A percentile compares a stretch with the other conserved stretches of the same genome.
phyloP scores from a whole-genome alignment of 1,139 yeast genomes.

The Wickerhamomyces sp. region DNA sequence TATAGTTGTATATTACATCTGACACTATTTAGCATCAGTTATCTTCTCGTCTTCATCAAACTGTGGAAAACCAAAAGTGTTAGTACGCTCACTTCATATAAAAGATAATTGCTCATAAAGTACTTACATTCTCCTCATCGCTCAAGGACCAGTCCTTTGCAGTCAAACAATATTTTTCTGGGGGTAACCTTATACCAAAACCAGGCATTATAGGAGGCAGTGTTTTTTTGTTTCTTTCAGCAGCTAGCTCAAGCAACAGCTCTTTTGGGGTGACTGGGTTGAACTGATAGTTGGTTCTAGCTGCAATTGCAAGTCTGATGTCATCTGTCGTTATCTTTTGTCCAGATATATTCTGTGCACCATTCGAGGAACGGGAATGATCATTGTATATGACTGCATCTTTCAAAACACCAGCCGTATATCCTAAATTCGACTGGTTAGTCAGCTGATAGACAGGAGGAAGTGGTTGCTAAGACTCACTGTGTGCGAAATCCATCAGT shows the following conservation, averaged over 20 bases:
- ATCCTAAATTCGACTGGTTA: constrained; percentile 36
- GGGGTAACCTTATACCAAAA: constrained; percentile 93
- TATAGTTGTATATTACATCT: too few relatives aligned
- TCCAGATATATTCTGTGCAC: constrained; percentile 32
- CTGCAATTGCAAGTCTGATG: constrained; percentile 85
- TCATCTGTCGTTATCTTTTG: constrained; percentile 74
- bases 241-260: constrained; percentile 81
- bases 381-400: constrained; percentile 89
- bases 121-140: constrained; percentile 31
- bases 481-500: constrained; percentile 91
- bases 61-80: too few relatives aligned
- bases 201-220: constrained; percentile 89
- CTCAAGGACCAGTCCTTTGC: constrained; percentile 68
- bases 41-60: constrained; percentile 18
- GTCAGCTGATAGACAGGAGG: neutral
- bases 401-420: constrained; percentile 78
- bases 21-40: constrained; percentile 12
- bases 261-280: constrained; percentile 91
- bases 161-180: constrained; percentile 93
- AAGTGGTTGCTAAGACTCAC: constrained; percentile 26
- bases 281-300: constrained; percentile 90
- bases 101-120: neutral
- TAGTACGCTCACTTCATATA: constrained; percentile 8
- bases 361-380: constrained; percentile 50
- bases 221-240: constrained; percentile 83